These are phyloP conservation scores for Acacia crassicarpa DNA, from an alignment of 306 rosid genomes.

Conservation along the genomic window DNA sequence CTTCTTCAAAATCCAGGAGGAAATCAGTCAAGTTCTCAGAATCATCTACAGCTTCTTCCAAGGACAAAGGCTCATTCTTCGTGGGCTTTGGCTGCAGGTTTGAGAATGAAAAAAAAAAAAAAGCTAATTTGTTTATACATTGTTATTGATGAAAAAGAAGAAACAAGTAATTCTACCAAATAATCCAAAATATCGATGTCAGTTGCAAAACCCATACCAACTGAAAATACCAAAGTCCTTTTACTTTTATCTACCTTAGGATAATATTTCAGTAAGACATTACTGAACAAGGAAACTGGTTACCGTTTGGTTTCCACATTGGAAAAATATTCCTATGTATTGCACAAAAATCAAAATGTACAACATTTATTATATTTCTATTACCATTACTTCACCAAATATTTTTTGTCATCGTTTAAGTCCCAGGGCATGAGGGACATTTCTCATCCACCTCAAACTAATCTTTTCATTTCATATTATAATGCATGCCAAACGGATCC, in stretches of 20 bases:
- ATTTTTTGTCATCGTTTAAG: neutral
- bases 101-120: neutral
- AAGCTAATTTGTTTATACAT: neutral
- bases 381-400: neutral
- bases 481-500: neutral
- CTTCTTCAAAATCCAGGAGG: constrained; percentile 89
- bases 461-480: neutral
- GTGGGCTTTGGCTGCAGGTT: constrained; percentile 70
- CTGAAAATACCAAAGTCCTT: constrained; percentile 2
- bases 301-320: neutral
- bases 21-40: constrained; percentile 92
- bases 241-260: constrained; percentile 25
- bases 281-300: neutral
- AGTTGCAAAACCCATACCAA: neutral
- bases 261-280: neutral
- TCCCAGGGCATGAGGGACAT: neutral
- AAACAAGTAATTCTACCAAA: constrained; percentile 17
- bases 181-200: constrained; percentile 14
- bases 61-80: constrained; percentile 61
- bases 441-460: neutral
- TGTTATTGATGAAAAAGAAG: constrained; percentile 11
- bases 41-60: constrained; percentile 76
- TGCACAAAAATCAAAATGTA: neutral
- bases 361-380: neutral
- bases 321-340: neutral